These are phyloP conservation scores for Sanghuangporus baumii DNA, from an alignment of 1,284 basidiomycete species.

Conservation along the genomic window DNA sequence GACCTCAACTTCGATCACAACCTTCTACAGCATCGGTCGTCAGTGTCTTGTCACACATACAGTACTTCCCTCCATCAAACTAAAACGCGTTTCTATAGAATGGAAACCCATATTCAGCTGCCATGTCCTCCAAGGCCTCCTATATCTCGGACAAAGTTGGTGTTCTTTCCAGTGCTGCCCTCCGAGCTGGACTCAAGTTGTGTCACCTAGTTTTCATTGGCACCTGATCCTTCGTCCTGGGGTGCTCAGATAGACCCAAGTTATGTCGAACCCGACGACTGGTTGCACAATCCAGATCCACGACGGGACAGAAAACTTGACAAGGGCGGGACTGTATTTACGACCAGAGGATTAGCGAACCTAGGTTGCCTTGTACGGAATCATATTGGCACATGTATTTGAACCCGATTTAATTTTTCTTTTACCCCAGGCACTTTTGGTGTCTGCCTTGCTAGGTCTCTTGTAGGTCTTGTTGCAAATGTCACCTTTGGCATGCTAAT, in stretches of 20 bases:
- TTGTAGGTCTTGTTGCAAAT: conserved; percentile 48
- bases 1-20: conserved; percentile 33
- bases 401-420: not conserved
- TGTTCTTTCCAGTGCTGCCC: conserved; percentile 28
- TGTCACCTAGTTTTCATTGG: conserved; percentile 54
- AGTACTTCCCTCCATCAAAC: conserved; percentile 5
- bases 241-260: conserved; percentile 57
- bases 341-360: conserved; percentile 66
- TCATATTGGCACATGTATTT: not conserved
- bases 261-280: conserved; percentile 58
- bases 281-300: conserved; percentile 72
- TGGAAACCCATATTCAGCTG: conserved; percentile 38
- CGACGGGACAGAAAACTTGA: conserved; percentile 60
- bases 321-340: conserved; percentile 59
- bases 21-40: conserved; percentile 38
- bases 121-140: conserved; percentile 21
- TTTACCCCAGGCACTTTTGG: conserved; percentile 41
- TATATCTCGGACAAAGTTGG: conserved; percentile 36
- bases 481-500: not conserved
- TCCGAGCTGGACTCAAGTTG: conserved; percentile 32
- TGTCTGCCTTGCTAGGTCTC: conserved; percentile 53
- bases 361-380: conserved; percentile 57
- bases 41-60: conserved; percentile 15
- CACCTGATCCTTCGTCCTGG: conserved; percentile 65
- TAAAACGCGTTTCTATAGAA: conserved; percentile 27